These are phyloP conservation scores for Pleurotus salmoneostramineus DNA, from an alignment of 768 basidiomycete genomes.

Conservation along the genomic window DNA sequence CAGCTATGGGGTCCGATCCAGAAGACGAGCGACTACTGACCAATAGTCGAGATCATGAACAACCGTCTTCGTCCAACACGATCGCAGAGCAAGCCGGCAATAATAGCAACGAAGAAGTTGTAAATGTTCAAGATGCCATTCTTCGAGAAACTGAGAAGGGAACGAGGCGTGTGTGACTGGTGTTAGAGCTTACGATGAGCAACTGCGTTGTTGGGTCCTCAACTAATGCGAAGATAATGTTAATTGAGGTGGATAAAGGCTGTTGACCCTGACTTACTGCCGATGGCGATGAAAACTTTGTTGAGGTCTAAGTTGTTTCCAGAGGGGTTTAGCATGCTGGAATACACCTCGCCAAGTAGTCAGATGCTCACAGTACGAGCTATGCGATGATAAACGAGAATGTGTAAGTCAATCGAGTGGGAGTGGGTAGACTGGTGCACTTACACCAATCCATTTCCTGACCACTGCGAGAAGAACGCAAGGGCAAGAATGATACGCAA, in stretches of 20 bases:
- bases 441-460: slow-evolving; percentile 51
- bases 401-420: too few species aligned
- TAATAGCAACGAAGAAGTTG: slow-evolving; percentile 51
- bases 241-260: neutral
- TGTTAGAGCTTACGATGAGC: slow-evolving; percentile 15
- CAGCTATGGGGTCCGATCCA: slow-evolving; percentile 25
- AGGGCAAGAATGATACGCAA: slow-evolving; percentile 55
- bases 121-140: slow-evolving; percentile 54
- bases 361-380: slow-evolving; percentile 26
- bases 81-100: slow-evolving; percentile 46
- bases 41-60: slow-evolving; percentile 37
- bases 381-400: neutral
- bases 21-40: slow-evolving; percentile 46
- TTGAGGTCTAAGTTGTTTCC: slow-evolving; percentile 43
- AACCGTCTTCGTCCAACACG: slow-evolving; percentile 45
- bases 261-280: slow-evolving; percentile 21
- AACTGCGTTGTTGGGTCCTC: slow-evolving; percentile 12
- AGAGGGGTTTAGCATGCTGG: slow-evolving; percentile 45
- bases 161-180: slow-evolving; percentile 8
- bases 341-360: slow-evolving; percentile 32
- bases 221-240: slow-evolving; percentile 16
- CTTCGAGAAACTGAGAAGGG: slow-evolving; percentile 37
- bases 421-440: slow-evolving; percentile 21
- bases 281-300: slow-evolving; percentile 49
- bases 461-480: slow-evolving; percentile 61